Percentiles rank a stretch among this genome's conserved stretches.
phyloP scores from a whole-genome alignment of 2,329 filamentous ascomycete genomes.

The Beauveria pseudobassiana region DNA sequence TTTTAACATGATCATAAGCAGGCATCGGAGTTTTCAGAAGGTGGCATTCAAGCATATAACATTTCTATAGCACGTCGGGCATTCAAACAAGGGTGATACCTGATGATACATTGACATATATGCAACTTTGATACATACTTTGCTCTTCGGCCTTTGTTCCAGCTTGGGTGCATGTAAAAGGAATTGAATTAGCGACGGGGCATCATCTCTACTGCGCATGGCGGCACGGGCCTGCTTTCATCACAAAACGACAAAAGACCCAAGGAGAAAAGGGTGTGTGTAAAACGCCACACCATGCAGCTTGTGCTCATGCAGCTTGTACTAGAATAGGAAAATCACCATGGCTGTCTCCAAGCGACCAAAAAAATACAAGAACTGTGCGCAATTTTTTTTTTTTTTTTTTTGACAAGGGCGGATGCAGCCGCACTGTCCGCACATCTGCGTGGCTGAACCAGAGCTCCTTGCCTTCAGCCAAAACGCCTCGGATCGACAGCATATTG shows the following conservation, averaged over 20 bases:
- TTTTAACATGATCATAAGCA: not conserved
- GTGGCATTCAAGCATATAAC: not conserved
- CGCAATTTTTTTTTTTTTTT: no score
- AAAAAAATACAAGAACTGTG: not conserved
- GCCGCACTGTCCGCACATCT: not conserved
- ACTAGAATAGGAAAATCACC: not conserved
- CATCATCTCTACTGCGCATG: not conserved
- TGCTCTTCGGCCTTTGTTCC: not conserved
- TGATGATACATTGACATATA: not conserved
- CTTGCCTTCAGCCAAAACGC: not conserved
- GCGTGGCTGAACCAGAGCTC: not conserved
- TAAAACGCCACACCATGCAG: not conserved
- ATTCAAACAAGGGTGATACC: not conserved
- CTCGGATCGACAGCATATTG: not conserved
- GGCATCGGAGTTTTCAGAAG: not conserved
- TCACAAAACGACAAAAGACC: not conserved
- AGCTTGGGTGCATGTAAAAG: not conserved
- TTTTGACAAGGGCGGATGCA: no score
- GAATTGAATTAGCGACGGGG: not conserved
- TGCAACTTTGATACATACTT: not conserved
- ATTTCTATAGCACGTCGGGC: not conserved
- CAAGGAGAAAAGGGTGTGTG: not conserved
- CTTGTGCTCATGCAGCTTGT: not conserved
- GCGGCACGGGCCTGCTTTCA: not conserved
- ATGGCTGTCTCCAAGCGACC: not conserved